Base-by-base conservation (phyloP, 1,284 basidiomycete genomes). In the Leccinum solheimii region DNA sequence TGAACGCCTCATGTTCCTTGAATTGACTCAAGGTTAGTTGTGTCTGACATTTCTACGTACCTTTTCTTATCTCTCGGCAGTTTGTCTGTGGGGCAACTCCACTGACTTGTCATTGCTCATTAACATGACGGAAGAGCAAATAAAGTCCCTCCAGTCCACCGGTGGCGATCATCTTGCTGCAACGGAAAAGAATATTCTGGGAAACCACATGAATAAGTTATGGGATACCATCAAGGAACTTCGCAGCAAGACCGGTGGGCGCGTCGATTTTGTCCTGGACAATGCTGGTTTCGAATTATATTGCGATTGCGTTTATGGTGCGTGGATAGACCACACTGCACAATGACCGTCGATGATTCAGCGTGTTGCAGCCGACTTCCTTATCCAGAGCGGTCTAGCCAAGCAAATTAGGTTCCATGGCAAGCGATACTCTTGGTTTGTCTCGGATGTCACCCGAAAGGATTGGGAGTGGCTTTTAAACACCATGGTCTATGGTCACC, bases 121-220 rank as follows among this genome's bases (percentile, higher is more conserved):
- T 79, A 95, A 98, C 80, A 98, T 98, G 96, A 94, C 94, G 13
- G 96, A 98, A 78, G 96, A 98, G 51, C 96, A 98, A 76, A 98
- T 99, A 79, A 97, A 97, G 78, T 87, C 91, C 59, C 84, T 98
- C n/a, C 96, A 99, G 76, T 95, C 94, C 16, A 98, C 96, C 21
- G 97, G 96, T 27, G 95, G 95, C 32, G 96, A 97, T 60, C 90
- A 95, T 67, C 87, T 98, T 53, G 95, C 96, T 7, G 92, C 94
- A 1, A 97, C 96, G 0, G 95, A 98, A 78, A 95, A 97, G 81
- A 98, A 98, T 69, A 94, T 96, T 64, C 82, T 96, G 21, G 93
- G 93, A 54, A 95, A 96, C 75, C 83, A 96, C 74, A 81, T 97
- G 64, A 77, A 82, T 60, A 78, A 86, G 53, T 81, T 98, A 14